Conservation (phyloP, 306 rosid genomes). For the Arachis stenosperma region DNA sequence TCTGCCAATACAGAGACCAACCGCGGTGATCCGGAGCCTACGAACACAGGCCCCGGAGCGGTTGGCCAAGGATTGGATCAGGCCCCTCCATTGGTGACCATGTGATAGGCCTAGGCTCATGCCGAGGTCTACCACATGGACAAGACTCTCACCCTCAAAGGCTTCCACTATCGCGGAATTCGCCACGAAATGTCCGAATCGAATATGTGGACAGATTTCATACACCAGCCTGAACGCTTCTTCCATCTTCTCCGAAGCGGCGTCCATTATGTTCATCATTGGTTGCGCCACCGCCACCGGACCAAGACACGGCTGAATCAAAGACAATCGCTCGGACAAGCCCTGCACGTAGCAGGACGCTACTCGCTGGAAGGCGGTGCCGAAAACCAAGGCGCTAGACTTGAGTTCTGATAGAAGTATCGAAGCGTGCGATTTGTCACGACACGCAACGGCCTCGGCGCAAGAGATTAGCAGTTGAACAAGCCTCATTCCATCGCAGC, state of each 20-base stretch:
- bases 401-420: constrained; percentile 63
- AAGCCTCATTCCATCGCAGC: constrained; percentile 73
- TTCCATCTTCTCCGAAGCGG: constrained; percentile 60
- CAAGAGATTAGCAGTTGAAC: constrained; percentile 84
- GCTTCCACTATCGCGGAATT: constrained; percentile 83
- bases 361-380: constrained; percentile 83
- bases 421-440: constrained; percentile 74
- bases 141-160: constrained; percentile 88
- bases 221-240: constrained; percentile 77
- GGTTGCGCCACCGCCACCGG: constrained; percentile 44
- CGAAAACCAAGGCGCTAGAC: constrained; percentile 71
- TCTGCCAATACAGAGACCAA: constrained; percentile 58
- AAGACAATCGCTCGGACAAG: constrained; percentile 57
- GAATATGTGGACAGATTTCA: constrained; percentile 76
- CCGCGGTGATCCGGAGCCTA: constrained; percentile 58
- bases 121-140: constrained; percentile 84
- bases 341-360: constrained; percentile 92
- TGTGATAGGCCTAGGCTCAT: constrained; percentile 72
- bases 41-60: constrained; percentile 35
- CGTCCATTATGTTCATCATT: constrained; percentile 53
- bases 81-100: constrained; percentile 77
- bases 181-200: constrained; percentile 87
- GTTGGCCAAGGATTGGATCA: constrained; percentile 59
- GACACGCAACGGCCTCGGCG: constrained; percentile 94
- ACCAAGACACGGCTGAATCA: constrained; percentile 59